Base-by-base conservation (phyloP, 208 protist genomes). In the Porcisia hertigi region DNA sequence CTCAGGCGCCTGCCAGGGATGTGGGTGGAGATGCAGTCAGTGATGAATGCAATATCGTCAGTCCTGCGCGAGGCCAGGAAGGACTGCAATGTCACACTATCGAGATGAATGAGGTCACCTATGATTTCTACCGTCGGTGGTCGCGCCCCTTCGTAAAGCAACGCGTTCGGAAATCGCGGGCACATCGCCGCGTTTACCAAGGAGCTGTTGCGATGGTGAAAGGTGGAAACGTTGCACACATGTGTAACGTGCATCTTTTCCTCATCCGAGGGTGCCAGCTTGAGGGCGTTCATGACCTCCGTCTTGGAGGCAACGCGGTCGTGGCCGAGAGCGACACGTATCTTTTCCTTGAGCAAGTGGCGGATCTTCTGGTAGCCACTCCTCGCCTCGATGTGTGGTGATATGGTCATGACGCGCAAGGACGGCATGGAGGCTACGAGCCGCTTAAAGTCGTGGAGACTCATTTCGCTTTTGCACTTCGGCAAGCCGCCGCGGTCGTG, bases 101-200 rank as follows among this genome's bases (percentile, higher is more conserved):
- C 86, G 12, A 85, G 75, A 79, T 93, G 89, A 59, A 91, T 79
- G 47, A 93, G 83, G 47, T 93, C 89, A 5, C 53, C 80, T 58
- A 93, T 93, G 52, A 93, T 87, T 75, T 93, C 86, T 52, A 93
- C 79, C 54, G 85, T 89, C 53, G 89, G 89, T 1, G 89, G 85
- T 7, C 65, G 76, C 1, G 83, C 86, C 16, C 82, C 84, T 39
- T 59, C 79, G 85, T 93, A 93, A 34, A 87, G 75, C 9, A 80
- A 75, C 7, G 85, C 87, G 73, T 90, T 85, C 0, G 89, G 89
- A 73, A 86, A 88, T 14, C 80, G 73, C 55, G 75, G 65, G 70
- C 89, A 93, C 71, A 93, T 85, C 20, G 81, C 77, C 3, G 80
- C 79, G 76, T 93, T 93, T 39, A 91, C 64, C 6, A 93, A 82